Percentiles rank a stretch among this genome's conserved stretches.
These are phyloP conservation scores for Phialophora verrucosa DNA, from an alignment of 2,329 filamentous ascomycete species.

Conservation along the genomic window DNA sequence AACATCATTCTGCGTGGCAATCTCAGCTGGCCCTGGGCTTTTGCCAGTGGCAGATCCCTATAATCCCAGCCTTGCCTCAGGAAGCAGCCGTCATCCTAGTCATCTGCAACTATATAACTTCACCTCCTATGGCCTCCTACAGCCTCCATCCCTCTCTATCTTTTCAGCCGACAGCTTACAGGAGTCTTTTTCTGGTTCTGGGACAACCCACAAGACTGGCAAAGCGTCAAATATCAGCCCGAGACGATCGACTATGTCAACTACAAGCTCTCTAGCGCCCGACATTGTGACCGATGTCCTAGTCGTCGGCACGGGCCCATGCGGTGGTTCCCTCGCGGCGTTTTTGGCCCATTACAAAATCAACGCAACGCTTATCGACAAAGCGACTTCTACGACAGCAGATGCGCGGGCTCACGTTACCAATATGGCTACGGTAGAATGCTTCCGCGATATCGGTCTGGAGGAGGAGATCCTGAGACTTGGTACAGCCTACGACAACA, in stretches of 20 bases:
- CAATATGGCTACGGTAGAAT: neutral
- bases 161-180: neutral
- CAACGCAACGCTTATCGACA: neutral
- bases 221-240: neutral
- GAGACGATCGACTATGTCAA: neutral
- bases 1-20: neutral
- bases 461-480: neutral
- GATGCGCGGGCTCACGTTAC: neutral
- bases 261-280: neutral
- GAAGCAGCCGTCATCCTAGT: neutral
- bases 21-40: neutral
- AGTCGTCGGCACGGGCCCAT: neutral
- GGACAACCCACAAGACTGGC: neutral
- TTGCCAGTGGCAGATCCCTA: neutral
- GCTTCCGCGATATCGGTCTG: neutral
- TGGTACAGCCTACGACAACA: neutral
- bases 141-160: neutral
- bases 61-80: neutral
- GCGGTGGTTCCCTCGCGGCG: neutral
- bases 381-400: neutral
- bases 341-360: neutral
- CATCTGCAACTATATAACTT: neutral
- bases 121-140: neutral
- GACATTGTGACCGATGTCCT: neutral
- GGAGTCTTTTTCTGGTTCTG: neutral